These are phyloP conservation scores for Fusarium sp. DNA, from an alignment of 2,329 filamentous ascomycete species.

Conservation along the genomic window DNA sequence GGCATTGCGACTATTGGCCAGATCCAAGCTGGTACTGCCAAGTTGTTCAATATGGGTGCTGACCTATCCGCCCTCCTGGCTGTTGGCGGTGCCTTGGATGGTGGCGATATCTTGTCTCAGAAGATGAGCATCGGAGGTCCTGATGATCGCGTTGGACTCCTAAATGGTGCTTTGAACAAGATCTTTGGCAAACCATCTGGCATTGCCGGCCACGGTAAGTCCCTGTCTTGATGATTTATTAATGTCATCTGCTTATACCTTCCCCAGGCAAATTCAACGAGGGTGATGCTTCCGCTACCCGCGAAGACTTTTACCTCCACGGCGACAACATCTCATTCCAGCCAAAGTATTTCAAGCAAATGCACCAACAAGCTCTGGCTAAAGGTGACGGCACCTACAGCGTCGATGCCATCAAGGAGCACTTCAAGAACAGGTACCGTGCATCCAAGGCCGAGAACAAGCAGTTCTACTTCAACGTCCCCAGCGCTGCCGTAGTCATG, in stretches of 20 bases:
- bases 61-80: slow-evolving; percentile 25
- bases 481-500: slow-evolving; percentile 28
- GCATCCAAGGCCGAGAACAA: slow-evolving; percentile 28
- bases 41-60: slow-evolving; percentile 32
- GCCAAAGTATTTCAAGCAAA: slow-evolving; percentile 20
- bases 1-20: slow-evolving; percentile 31
- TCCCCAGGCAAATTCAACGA: slow-evolving; percentile 32
- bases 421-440: slow-evolving; percentile 33
- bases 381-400: slow-evolving; percentile 34
- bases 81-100: slow-evolving; percentile 22
- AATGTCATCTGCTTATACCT: not conserved
- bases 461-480: slow-evolving; percentile 33
- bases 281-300: slow-evolving; percentile 33
- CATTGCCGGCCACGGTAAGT: slow-evolving; percentile 25
- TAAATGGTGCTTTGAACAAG: slow-evolving; percentile 25
- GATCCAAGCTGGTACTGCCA: slow-evolving; percentile 29
- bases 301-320: slow-evolving; percentile 31
- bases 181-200: slow-evolving; percentile 35
- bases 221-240: accelerated
- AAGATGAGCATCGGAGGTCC: slow-evolving; percentile 36
- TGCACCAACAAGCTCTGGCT: slow-evolving; percentile 29
- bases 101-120: slow-evolving; percentile 30
- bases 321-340: slow-evolving; percentile 34
- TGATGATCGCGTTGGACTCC: slow-evolving; percentile 18
- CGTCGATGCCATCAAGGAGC: slow-evolving; percentile 31